These are phyloP conservation scores for Exserohilum turcica DNA, from an alignment of 2,329 filamentous ascomycete species.

Conservation along the genomic window DNA sequence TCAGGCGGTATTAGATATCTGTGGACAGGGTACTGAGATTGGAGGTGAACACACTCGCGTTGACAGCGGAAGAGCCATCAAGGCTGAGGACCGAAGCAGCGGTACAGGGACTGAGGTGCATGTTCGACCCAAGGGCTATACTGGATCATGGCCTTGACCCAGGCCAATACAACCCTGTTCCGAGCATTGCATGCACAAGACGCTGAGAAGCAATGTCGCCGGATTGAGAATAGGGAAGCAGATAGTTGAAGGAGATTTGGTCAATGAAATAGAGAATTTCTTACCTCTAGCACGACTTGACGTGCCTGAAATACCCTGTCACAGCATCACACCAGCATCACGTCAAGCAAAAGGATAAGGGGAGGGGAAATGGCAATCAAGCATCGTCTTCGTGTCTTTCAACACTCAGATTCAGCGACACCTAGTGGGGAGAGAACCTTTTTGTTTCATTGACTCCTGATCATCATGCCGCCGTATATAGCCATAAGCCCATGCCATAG, in stretches of 20 bases:
- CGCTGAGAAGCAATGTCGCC: not conserved
- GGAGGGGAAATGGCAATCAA: conserved; percentile 77
- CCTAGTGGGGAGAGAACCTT: conserved; percentile 63
- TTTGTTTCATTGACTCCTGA: conserved; percentile 62
- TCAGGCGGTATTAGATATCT: not conserved
- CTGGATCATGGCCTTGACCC: conserved; percentile 2
- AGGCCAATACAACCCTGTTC: not conserved
- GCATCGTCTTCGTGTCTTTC: conserved; percentile 68
- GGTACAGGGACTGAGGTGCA: not conserved
- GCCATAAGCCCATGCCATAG: conserved; percentile 80
- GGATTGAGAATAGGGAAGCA: not conserved
- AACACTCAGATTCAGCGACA: conserved; percentile 77
- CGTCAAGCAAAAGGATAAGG: conserved; percentile 12
- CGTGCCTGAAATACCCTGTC: not conserved
- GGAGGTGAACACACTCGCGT: not conserved
- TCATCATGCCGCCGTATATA: conserved; percentile 72
- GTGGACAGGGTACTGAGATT: not conserved
- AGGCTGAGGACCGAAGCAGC: not conserved
- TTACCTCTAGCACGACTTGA: not conserved
- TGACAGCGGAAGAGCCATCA: not conserved
- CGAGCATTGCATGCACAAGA: not conserved
- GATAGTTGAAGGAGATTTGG: no score
- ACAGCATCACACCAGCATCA: conserved; percentile 16
- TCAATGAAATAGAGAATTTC: not conserved
- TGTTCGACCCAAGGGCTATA: not conserved